Conservation (phyloP, 305 asterid species). For the Withania somnifera region DNA sequence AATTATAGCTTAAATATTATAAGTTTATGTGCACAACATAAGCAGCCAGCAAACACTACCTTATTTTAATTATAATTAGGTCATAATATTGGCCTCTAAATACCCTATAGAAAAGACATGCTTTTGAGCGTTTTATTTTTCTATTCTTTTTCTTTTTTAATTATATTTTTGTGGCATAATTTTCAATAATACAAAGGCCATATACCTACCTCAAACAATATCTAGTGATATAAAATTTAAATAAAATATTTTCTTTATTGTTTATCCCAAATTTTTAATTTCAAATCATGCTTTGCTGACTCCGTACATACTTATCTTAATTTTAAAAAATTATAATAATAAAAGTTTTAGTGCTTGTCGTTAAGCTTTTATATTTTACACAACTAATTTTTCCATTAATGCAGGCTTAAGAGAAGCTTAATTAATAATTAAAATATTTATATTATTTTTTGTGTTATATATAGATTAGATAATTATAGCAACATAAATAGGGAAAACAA, state of each 20-base stretch:
- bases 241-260: not conserved
- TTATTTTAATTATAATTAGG: not conserved
- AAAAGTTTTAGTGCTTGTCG: not conserved
- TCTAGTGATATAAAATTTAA: not conserved
- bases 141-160: not conserved
- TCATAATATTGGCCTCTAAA: not conserved
- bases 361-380: not conserved
- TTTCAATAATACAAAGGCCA: not conserved
- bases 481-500: too few species aligned
- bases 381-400: not conserved
- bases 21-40: not conserved
- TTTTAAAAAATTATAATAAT: not conserved
- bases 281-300: slow-evolving; percentile 7
- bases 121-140: not conserved
- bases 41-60: not conserved
- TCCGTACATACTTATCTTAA: not conserved
- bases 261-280: not conserved
- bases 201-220: slow-evolving; percentile 5
- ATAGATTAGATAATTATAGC: too few species aligned
- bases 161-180: not conserved
- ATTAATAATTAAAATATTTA: not conserved
- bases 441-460: too few species aligned
- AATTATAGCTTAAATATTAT: not conserved
- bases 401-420: not conserved
- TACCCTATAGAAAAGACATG: not conserved